These are phyloP conservation scores for Chlamydomonas reinhardtii DNA, from an alignment of 163 green algal genomes.

Conservation along the genomic window DNA sequence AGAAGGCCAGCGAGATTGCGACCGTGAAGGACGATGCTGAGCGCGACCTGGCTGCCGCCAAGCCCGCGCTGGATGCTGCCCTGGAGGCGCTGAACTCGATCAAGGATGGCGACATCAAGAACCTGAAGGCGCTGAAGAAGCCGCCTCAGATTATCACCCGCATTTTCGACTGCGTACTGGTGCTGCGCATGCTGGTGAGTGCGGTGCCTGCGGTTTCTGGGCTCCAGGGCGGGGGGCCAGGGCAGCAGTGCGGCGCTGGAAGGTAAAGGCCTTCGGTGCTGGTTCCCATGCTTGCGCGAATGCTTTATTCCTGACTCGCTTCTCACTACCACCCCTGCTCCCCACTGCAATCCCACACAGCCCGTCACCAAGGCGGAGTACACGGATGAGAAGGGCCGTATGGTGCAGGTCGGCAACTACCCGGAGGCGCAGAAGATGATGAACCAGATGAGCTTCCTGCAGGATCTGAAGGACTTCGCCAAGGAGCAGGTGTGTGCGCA, in stretches of 20 bases:
- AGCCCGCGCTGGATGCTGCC: slow-evolving; percentile 93
- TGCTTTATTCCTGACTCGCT: no score
- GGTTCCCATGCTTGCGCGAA: no score
- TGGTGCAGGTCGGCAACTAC: slow-evolving; percentile 91
- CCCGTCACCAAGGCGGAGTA: slow-evolving; percentile 38
- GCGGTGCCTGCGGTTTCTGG: no score
- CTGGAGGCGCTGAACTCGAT: slow-evolving; percentile 93
- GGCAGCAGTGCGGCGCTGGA: no score
- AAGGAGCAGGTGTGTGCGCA: slow-evolving; percentile 89
- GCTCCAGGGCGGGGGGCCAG: no score
- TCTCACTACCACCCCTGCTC: no score
- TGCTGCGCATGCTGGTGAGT: slow-evolving; percentile 75
- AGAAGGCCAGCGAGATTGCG: slow-evolving; percentile 88
- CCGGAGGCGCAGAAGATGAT: slow-evolving; percentile 95
- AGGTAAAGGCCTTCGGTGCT: no score
- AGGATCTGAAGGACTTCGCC: slow-evolving; percentile 91
- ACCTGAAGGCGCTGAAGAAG: slow-evolving; percentile 96
- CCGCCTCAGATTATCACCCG: slow-evolving; percentile 96
- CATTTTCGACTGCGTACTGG: slow-evolving; percentile 96
- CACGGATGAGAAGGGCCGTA: slow-evolving; percentile 51
- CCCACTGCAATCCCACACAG: no score
- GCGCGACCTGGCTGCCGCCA: slow-evolving; percentile 89
- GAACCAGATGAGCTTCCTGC: slow-evolving; percentile 93
- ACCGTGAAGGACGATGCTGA: slow-evolving; percentile 91
- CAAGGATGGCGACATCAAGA: slow-evolving; percentile 91